Percentiles rank a stretch among this genome's conserved stretches.
Evolutionary conservation across 768 basidiomycete species (phyloP).

Genomic region (Macrolepiota albuminosa): DNA sequence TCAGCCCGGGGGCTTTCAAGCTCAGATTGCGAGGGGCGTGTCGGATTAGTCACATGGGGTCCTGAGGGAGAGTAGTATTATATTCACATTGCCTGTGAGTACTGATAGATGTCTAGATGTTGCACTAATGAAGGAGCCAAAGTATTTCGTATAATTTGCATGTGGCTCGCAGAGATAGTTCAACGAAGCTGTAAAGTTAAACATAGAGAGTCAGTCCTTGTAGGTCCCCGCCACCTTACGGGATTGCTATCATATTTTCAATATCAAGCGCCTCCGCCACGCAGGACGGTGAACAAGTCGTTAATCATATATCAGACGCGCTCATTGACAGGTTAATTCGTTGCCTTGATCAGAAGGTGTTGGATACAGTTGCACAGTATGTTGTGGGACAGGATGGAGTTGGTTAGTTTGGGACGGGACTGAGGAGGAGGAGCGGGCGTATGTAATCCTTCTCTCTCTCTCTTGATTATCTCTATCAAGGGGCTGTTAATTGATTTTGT

Average conservation of each 20-base stretch:
- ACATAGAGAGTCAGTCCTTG: conserved; percentile 82
- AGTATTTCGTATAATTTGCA: conserved; percentile 93
- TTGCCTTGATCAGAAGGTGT: no score
- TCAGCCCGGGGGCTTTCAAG: conserved; percentile 48
- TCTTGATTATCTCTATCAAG: no score
- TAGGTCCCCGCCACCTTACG: conserved; percentile 35
- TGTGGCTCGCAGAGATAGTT: no score
- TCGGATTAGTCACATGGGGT: conserved; percentile 95
- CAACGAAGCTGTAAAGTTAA: no score
- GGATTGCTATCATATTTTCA: no score
- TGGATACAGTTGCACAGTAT: no score
- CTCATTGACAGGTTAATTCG: conserved; percentile 79
- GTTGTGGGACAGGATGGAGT: no score
- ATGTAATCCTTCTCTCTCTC: no score
- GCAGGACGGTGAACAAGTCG: conserved; percentile 55
- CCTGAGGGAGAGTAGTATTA: conserved; percentile 85
- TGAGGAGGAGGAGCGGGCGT: no score
- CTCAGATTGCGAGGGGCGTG: conserved; percentile 86
- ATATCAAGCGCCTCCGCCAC: conserved; percentile 81
- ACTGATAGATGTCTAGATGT: conserved; percentile 19
- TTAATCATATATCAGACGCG: conserved; percentile 81
- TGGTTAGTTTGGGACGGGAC: no score
- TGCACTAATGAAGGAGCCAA: conserved; percentile 76
- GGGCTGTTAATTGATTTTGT: no score
- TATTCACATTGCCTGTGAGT: conserved; percentile 89